These are phyloP conservation scores for Entomortierella beljakovae DNA, from an alignment of 192 early-diverging fungal species.

Conservation along the genomic window DNA sequence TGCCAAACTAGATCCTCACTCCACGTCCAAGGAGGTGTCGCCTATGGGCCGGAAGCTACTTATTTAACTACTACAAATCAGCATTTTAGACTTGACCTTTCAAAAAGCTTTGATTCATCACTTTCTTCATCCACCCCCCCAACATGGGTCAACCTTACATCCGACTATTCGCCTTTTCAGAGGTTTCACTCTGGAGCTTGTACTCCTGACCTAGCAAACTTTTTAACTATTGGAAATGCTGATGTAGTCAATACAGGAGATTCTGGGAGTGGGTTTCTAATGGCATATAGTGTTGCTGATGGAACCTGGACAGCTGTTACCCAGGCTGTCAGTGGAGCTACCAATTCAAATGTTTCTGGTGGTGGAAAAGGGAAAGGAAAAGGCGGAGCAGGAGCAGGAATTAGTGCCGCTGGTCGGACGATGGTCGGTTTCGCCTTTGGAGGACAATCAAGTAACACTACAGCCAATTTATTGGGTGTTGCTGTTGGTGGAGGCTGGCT, in stretches of 20 bases:
- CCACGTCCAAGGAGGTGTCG: constrained; percentile 45
- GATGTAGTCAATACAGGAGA: constrained; percentile 13
- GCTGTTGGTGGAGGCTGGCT: constrained; percentile 49
- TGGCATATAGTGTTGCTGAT: constrained; percentile 31
- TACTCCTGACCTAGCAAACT: constrained; percentile 15
- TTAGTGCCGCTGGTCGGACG: constrained; percentile 28
- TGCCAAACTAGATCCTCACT: constrained; percentile 33
- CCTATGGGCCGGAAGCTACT: constrained; percentile 9
- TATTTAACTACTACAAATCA: constrained; percentile 42
- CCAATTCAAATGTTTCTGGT: not conserved
- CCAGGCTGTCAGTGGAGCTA: constrained; percentile 26
- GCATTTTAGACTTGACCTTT: constrained; percentile 47
- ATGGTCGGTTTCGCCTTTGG: constrained; percentile 29
- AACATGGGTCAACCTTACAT: constrained; percentile 39
- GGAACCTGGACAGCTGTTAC: constrained; percentile 26
- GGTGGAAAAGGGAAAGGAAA: constrained; percentile 4
- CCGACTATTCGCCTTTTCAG: constrained; percentile 38
- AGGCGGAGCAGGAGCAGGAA: not conserved
- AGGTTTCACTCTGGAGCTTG: constrained; percentile 44
- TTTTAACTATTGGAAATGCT: constrained; percentile 39
- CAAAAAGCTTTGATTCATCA: constrained; percentile 22
- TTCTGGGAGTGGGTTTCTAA: constrained; percentile 21
- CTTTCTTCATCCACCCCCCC: constrained; percentile 7
- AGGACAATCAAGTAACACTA: not conserved
- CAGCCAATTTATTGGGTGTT: constrained; percentile 7